A percentile compares a stretch with the other conserved stretches of the same genome.
phyloP scores from a whole-genome alignment of 2,329 filamentous ascomycete species.

The Dendryphion nanum region DNA sequence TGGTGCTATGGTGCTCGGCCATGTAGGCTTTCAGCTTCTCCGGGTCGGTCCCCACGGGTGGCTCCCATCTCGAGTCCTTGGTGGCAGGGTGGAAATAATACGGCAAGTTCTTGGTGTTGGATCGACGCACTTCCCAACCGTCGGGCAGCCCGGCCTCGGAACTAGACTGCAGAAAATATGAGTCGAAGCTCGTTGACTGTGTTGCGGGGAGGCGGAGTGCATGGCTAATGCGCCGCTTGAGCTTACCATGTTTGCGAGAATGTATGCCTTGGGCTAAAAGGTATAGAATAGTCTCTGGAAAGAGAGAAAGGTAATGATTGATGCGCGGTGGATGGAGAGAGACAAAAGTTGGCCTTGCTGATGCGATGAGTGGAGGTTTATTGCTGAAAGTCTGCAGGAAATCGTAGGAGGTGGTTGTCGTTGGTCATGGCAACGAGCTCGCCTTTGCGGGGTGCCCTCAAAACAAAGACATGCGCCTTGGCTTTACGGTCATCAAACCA shows the following conservation, averaged over 20 bases:
- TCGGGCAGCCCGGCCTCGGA: constrained; percentile 65
- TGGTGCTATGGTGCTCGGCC: constrained; percentile 76
- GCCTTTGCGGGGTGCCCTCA: no score
- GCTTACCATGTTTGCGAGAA: constrained; percentile 36
- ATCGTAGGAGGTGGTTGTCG: no score
- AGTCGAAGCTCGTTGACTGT: constrained; percentile 13
- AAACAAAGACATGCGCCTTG: no score
- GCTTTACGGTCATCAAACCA: no score
- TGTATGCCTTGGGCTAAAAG: no score
- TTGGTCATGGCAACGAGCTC: no score
- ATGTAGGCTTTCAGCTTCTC: constrained; percentile 94
- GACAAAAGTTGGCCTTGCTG: no score
- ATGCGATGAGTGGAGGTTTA: no score
- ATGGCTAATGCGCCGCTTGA: constrained; percentile 3
- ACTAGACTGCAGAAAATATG: constrained; percentile 27
- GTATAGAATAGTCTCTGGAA: no score
- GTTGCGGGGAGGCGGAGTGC: constrained; percentile 1
- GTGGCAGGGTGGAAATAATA: constrained; percentile 95
- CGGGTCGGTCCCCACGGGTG: constrained; percentile 80
- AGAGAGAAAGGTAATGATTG: no score
- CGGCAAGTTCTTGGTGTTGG: constrained; percentile 96
- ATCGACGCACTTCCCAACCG: constrained; percentile 94
- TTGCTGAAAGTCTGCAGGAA: no score
- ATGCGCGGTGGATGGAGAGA: no score
- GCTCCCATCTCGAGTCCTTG: constrained; percentile 93